Conservation (phyloP, 1,139 yeast species). For the Nadsonia commutata region DNA sequence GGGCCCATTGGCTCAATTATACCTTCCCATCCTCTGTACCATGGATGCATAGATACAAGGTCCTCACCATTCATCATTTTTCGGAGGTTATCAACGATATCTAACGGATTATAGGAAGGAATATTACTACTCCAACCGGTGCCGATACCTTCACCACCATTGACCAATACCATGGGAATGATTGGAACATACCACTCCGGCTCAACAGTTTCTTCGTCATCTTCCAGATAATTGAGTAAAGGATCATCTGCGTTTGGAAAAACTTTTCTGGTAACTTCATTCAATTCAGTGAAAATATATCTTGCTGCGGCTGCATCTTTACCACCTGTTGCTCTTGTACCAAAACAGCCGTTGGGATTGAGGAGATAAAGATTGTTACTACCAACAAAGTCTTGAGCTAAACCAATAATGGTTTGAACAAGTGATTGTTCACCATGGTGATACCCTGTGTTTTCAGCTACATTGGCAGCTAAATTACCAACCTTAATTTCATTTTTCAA, state of each 20-base stretch:
- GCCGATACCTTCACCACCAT: conserved; percentile 97
- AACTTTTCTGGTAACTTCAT: conserved; percentile 56
- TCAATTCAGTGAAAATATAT: conserved; percentile 82
- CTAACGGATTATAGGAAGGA: conserved; percentile 81
- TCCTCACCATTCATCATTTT: conserved; percentile 63
- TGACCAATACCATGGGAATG: conserved; percentile 81
- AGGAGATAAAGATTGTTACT: conserved; percentile 75
- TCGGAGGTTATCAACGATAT: conserved; percentile 59
- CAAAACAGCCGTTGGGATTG: conserved; percentile 90
- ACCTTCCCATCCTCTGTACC: conserved; percentile 97
- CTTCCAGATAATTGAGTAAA: conserved; percentile 65
- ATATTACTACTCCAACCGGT: conserved; percentile 97
- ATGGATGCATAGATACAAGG: conserved; percentile 65
- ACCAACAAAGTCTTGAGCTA: conserved; percentile 93
- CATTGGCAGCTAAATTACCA: conserved; percentile 81
- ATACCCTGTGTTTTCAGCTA: conserved; percentile 80
- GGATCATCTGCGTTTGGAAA: conserved; percentile 76
- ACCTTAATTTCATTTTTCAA: conserved; percentile 71
- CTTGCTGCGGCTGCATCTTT: conserved; percentile 98
- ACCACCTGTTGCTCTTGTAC: conserved; percentile 96
- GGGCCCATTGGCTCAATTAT: conserved; percentile 41
- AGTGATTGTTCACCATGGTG: conserved; percentile 92
- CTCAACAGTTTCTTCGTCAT: conserved; percentile 87
- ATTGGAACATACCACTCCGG: conserved; percentile 95
- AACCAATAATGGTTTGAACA: conserved; percentile 76